phyloP scores from a whole-genome alignment of 176 grass and related monocot species.

The Calamus simplicifolius region DNA sequence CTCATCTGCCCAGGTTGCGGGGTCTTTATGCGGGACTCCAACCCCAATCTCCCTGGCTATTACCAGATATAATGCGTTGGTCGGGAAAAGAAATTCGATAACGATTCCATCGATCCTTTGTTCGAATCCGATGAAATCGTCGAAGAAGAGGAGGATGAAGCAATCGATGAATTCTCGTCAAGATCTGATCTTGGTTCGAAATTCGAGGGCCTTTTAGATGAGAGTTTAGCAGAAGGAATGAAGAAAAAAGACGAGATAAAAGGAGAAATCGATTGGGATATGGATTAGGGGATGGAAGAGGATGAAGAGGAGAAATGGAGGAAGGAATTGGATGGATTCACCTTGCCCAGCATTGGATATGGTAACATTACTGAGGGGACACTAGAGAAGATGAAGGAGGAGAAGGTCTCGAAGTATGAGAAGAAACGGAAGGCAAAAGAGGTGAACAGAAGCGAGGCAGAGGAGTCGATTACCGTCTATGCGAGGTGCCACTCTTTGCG shows the following conservation, averaged over 20 bases:
- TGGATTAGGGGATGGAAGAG: too few species aligned
- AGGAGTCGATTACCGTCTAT: conserved; percentile 44
- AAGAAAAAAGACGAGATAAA: conserved; percentile 32
- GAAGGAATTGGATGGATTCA: conserved; percentile 68
- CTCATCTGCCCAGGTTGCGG: conserved; percentile 66
- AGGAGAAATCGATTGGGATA: conserved; percentile 34
- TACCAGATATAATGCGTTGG: conserved; percentile 49
- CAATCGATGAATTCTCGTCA: conserved; percentile 1
- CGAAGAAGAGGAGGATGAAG: conserved; percentile 37
- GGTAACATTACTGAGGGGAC: conserved; percentile 69
- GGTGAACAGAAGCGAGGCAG: conserved; percentile 35
- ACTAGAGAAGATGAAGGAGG: conserved; percentile 51
- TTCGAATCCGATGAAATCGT: conserved; percentile 39
- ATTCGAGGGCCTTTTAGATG: conserved; percentile 18
- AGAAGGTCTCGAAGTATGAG: conserved; percentile 81
- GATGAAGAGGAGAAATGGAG: conserved; percentile 58
- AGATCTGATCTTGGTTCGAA: conserved; percentile 20
- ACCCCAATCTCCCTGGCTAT: conserved; percentile 71
- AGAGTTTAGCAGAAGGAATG: conserved; percentile 9
- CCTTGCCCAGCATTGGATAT: conserved; percentile 58
- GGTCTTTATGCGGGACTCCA: conserved; percentile 77
- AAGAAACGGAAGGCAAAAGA: conserved; percentile 51
- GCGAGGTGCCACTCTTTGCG: conserved; percentile 78
- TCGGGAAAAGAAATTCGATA: not conserved
- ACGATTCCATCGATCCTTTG: conserved; percentile 3